Conservation (phyloP, 257 asterid genomes). For the Solanum clarkiae region DNA sequence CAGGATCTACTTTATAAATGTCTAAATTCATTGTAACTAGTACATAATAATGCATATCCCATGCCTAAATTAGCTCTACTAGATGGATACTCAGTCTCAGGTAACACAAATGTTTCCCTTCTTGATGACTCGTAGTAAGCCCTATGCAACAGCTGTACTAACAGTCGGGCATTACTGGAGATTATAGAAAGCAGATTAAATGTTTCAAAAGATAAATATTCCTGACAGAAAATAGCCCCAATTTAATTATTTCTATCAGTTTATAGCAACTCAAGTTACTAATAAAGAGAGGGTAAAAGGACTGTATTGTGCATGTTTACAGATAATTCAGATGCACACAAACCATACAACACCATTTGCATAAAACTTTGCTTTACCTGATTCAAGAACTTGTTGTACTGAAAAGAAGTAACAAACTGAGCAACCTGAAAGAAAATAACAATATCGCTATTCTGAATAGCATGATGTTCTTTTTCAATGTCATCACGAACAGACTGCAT, state of each 20-base stretch:
- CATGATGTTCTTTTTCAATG: slow-evolving; percentile 70
- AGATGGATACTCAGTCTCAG: not conserved
- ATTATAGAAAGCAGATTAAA: not conserved
- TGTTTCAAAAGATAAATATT: not conserved
- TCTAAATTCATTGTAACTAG: not conserved
- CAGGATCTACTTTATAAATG: not conserved
- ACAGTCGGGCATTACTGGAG: not conserved
- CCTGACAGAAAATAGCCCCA: not conserved
- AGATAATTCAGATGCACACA: not conserved
- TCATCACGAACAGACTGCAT: slow-evolving; percentile 85
- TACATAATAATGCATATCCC: not conserved
- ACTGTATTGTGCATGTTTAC: not conserved
- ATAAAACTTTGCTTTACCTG: slow-evolving; percentile 33
- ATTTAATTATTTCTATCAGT: not conserved
- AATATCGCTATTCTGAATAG: slow-evolving; percentile 59
- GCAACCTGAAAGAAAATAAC: slow-evolving; percentile 70
- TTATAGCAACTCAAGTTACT: not conserved
- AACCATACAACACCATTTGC: not conserved
- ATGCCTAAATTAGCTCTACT: not conserved
- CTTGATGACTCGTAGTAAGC: not conserved
- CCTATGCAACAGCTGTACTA: not conserved
- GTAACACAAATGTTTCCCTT: not conserved
- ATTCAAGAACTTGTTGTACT: slow-evolving; percentile 51
- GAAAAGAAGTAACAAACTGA: slow-evolving; percentile 73
- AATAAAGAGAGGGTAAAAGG: not conserved